Percentiles rank a stretch among this genome's conserved stretches.
These are phyloP conservation scores for Cercospora janseana DNA, from an alignment of 2,329 filamentous ascomycete species.

Conservation along the genomic window DNA sequence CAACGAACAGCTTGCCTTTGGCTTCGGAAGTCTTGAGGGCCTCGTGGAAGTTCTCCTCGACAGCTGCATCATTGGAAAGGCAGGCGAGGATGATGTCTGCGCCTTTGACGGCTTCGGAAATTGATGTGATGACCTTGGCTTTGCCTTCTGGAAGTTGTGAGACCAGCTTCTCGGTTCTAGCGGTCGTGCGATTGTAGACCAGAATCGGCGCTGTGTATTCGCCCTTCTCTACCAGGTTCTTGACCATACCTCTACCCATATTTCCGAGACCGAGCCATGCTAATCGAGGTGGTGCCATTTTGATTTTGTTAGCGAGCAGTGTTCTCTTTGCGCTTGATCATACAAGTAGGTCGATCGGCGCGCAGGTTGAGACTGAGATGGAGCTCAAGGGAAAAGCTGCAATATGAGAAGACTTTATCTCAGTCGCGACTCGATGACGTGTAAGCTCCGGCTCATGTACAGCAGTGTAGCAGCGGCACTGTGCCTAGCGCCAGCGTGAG, in stretches of 20 bases:
- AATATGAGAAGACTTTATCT: slow-evolving; percentile 2
- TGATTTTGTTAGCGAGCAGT: neutral
- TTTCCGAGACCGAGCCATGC: slow-evolving; percentile 84
- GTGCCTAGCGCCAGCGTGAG: neutral
- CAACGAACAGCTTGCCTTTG: slow-evolving; percentile 80
- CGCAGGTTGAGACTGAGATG: no score
- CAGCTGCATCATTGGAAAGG: slow-evolving; percentile 72
- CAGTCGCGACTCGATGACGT: slow-evolving; percentile 9
- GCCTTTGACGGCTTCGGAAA: slow-evolving; percentile 64
- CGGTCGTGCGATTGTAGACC: slow-evolving; percentile 74
- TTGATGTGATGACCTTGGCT: slow-evolving; percentile 60
- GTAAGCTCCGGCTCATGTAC: slow-evolving; percentile 8
- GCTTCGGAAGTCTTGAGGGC: slow-evolving; percentile 56
- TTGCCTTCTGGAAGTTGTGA: slow-evolving; percentile 60
- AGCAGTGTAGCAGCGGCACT: neutral
- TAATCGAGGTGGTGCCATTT: slow-evolving; percentile 40
- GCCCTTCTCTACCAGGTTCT: slow-evolving; percentile 78
- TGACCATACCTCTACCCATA: slow-evolving; percentile 82
- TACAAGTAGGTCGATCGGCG: no score
- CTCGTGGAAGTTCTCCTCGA: slow-evolving; percentile 60
- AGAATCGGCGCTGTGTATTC: slow-evolving; percentile 68
- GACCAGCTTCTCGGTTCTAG: slow-evolving; percentile 64
- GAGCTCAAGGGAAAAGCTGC: neutral
- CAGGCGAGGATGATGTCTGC: slow-evolving; percentile 82
- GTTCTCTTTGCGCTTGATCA: neutral